phyloP scores from a whole-genome alignment of 805 yeast species.

The Teunomyces cretensis region DNA sequence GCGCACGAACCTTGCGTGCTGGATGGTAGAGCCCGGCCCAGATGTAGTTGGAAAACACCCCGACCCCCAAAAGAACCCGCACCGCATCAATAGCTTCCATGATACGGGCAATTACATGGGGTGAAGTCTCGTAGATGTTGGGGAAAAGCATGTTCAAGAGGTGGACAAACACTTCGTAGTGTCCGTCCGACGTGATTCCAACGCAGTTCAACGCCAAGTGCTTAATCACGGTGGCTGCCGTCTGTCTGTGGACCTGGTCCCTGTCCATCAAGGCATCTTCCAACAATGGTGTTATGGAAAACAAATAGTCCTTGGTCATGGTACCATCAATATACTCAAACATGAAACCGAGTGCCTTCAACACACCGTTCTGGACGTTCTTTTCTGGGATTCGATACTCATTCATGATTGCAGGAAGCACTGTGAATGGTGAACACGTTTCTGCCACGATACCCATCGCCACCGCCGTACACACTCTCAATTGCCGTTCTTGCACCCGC shows the following conservation, averaged over 20 bases:
- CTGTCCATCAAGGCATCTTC: conserved; percentile 90
- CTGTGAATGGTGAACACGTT: conserved; percentile 88
- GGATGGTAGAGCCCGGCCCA: conserved; percentile 94
- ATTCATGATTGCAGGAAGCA: conserved; percentile 91
- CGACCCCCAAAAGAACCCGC: conserved; percentile 72
- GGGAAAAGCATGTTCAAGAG: conserved; percentile 81
- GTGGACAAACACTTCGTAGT: conserved; percentile 66
- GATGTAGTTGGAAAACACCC: conserved; percentile 68
- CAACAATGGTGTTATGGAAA: conserved; percentile 72
- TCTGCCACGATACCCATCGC: conserved; percentile 97
- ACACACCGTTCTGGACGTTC: conserved; percentile 92
- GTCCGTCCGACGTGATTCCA: conserved; percentile 73
- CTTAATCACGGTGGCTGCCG: conserved; percentile 84
- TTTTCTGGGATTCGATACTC: conserved; percentile 91
- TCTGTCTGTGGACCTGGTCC: conserved; percentile 91
- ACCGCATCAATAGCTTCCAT: conserved; percentile 77
- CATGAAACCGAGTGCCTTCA: conserved; percentile 86
- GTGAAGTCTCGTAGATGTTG: conserved; percentile 89
- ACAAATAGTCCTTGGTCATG: conserved; percentile 78
- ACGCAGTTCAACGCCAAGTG: conserved; percentile 78
- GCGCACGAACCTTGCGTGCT: conserved; percentile 77
- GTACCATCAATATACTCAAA: conserved; percentile 84
- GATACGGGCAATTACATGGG: conserved; percentile 86
- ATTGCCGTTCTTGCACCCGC: conserved; percentile 91
- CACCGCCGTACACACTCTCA: conserved; percentile 95